Evolutionary conservation across 2,329 filamentous ascomycete genomes (phyloP).

Genomic region (Fusarium odoratissimum): DNA sequence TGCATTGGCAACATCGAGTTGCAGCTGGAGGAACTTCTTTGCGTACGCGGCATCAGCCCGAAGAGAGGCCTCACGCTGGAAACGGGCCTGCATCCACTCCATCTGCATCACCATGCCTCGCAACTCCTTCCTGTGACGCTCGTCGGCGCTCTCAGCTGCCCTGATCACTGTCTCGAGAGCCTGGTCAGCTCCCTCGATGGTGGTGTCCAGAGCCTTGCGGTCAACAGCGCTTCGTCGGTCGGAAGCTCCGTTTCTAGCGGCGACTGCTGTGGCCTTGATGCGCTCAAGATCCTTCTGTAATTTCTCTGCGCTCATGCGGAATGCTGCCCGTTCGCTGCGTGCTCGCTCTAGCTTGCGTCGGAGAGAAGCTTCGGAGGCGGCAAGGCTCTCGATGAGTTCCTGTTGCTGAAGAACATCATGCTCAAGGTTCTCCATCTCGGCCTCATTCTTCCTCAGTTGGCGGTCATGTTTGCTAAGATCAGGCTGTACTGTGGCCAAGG

Average conservation of each 20-base stretch:
- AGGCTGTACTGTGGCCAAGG: conserved; percentile 48
- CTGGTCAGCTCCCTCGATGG: conserved; percentile 57
- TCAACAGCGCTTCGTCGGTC: conserved; percentile 21
- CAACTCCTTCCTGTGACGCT: conserved; percentile 78
- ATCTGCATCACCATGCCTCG: conserved; percentile 89
- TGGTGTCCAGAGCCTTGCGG: conserved; percentile 44
- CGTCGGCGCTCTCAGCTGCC: conserved; percentile 71
- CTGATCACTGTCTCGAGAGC: conserved; percentile 70
- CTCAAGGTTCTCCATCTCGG: conserved; percentile 76
- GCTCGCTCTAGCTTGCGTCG: conserved; percentile 76
- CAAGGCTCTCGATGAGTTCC: conserved; percentile 68
- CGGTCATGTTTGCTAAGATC: conserved; percentile 65
- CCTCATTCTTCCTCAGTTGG: conserved; percentile 71
- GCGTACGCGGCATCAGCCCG: conserved; percentile 84
- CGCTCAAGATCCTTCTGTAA: conserved; percentile 63
- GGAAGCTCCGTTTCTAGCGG: conserved; percentile 36
- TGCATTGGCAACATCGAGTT: conserved; percentile 85
- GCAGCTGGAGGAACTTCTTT: conserved; percentile 84
- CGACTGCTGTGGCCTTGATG: conserved; percentile 56
- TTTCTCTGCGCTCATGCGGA: conserved; percentile 65
- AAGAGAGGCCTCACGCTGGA: conserved; percentile 83
- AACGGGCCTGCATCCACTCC: conserved; percentile 86
- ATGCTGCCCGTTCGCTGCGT: conserved; percentile 72
- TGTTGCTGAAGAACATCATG: conserved; percentile 78
- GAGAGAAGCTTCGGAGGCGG: conserved; percentile 68